phyloP scores from a whole-genome alignment of 2,329 filamentous ascomycete genomes.

The Sarocladiaceae sp. region DNA sequence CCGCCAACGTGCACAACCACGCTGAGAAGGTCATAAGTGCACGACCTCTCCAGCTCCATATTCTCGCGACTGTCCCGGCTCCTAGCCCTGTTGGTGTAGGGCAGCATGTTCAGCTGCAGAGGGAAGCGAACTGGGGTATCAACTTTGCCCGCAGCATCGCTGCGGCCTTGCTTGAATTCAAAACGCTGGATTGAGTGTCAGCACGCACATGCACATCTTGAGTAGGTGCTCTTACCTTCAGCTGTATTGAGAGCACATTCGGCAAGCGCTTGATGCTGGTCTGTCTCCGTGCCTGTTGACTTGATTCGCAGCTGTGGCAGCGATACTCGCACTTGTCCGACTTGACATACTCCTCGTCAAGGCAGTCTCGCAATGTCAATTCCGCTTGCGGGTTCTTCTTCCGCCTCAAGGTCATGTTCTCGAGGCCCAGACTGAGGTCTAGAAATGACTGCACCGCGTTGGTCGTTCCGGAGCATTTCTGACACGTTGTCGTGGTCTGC shows the following conservation, averaged over 20 bases:
- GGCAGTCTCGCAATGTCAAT: slow-evolving; percentile 60
- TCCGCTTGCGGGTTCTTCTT: slow-evolving; percentile 30
- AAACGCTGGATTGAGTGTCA: slow-evolving; percentile 44
- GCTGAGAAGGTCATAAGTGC: slow-evolving; percentile 79
- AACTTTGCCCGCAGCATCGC: slow-evolving; percentile 75
- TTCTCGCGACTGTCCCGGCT: slow-evolving; percentile 43
- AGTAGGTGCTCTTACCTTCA: slow-evolving; percentile 58
- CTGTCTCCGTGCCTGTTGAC: slow-evolving; percentile 76
- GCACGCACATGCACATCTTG: not conserved
- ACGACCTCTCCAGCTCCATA: slow-evolving; percentile 56
- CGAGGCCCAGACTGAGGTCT: slow-evolving; percentile 83
- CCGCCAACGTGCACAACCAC: slow-evolving; percentile 92
- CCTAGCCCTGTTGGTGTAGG: slow-evolving; percentile 69
- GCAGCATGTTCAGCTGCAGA: slow-evolving; percentile 79
- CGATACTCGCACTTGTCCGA: slow-evolving; percentile 85
- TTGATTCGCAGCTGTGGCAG: slow-evolving; percentile 71
- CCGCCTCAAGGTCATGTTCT: slow-evolving; percentile 62
- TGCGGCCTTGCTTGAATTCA: slow-evolving; percentile 61
- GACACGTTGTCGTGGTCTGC: slow-evolving; percentile 84
- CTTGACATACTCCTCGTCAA: slow-evolving; percentile 80
- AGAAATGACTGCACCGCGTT: slow-evolving; percentile 83
- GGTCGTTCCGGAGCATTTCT: slow-evolving; percentile 76
- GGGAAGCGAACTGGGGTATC: slow-evolving; percentile 83
- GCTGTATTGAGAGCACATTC: slow-evolving; percentile 83
- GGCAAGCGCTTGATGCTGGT: slow-evolving; percentile 79